Base-by-base conservation (phyloP, 306 rosid species). In the Trifolium pratense region DNA sequence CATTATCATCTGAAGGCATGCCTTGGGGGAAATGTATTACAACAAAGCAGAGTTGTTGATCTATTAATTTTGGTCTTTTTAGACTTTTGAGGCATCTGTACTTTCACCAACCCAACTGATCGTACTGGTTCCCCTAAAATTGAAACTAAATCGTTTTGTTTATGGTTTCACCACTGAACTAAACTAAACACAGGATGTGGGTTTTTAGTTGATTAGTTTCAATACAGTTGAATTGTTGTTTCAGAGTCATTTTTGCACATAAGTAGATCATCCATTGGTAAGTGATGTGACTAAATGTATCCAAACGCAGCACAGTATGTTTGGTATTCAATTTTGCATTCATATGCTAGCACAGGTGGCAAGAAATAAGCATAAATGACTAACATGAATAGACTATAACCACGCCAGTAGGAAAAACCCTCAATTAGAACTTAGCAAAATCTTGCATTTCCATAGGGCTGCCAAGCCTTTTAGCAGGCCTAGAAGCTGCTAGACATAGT, bases 1-100 rank as follows among this genome's bases (percentile, higher is more conserved):
- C 39, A 37, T 68, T 31, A 36, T 68, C 37, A 60, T 68, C 46
- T 69, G 57, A 71, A 71, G 67, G 66, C 59, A 36, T 70, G 52
- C 58, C 58, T 12, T 73, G 16, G 43, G 56, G 43, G 13, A 67
- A 60, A 73, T 53, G 58, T 53, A 36, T 46, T 45, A 34, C 52
- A 34, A 9, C 59, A 20, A 53, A 68, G 32, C 61, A 59, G 57
- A 69, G 66, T 17, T 66, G 45, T 46, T 14, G 18, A 26, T 78
- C 66, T 17, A 20, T 49, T 68, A 23, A 17, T 29, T 31, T 73
- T 58, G 64, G 45, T 45, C 58, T 58, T 52, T 73, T 66, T 59
- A 43, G 42, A 20, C 69, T 72, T 64, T 72, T 56, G 61, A 31
- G 74, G 23, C 20, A 43, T 12, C 37, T 13, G 60, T 43, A 43